Evolutionary conservation across 1,139 yeast genomes (phyloP).

Genomic region (Eremothecium coryli): DNA sequence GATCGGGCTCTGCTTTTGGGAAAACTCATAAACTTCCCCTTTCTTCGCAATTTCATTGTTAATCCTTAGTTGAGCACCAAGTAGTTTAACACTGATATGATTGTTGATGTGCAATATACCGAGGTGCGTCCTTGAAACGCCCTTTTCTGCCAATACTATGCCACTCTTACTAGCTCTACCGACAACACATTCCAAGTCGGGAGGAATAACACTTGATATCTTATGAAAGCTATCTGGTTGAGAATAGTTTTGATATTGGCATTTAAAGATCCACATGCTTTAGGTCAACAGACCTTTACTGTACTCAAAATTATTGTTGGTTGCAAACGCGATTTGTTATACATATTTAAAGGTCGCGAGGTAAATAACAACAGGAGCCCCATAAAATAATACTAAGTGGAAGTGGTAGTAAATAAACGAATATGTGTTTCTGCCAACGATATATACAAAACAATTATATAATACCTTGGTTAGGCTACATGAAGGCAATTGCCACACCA

Average conservation of each 20-base stretch:
- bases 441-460: no score
- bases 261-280: conserved; percentile 27
- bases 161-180: conserved; percentile 29
- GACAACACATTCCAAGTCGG: conserved; percentile 13
- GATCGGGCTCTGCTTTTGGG: neutral
- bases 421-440: no score
- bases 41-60: neutral
- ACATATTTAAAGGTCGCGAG: no score
- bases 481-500: conserved; percentile 21
- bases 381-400: no score
- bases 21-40: neutral
- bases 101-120: conserved; percentile 14
- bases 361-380: no score
- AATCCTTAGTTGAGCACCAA: conserved; percentile 3
- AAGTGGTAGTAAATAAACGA: no score
- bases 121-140: conserved; percentile 28
- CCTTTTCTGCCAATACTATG: conserved; percentile 27
- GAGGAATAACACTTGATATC: conserved; percentile 17
- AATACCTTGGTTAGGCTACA: no score
- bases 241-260: conserved; percentile 15
- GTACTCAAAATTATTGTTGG: neutral
- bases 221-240: conserved; percentile 9
- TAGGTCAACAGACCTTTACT: neutral
- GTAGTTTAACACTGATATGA: neutral
- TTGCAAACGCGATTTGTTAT: neutral